Evolutionary conservation across 345 rosid genomes (phyloP), one percentile per base, ranked within the genome.

Genomic region (Physaria fendleri): DNA sequence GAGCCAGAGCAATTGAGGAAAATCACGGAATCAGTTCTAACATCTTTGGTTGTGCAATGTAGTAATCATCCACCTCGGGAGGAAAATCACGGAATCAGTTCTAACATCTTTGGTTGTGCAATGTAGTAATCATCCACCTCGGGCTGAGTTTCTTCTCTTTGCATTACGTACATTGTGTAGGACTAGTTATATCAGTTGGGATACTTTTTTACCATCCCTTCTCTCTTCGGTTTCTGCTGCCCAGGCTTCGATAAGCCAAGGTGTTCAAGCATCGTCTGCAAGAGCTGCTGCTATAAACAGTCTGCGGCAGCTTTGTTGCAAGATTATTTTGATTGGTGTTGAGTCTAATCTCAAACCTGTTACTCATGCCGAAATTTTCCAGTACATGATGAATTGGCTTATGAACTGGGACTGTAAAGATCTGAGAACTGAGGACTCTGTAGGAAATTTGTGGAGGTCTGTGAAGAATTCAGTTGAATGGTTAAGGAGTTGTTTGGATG

Each of bases 61-160:
- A 80, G 95, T 66, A 69, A 71, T 65, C 99, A 93, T 74, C 95
- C 83, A 37, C 96, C 97, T 12, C 71, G 90, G 27, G 78, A 90
- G 82, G 54, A 66, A 81, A 32, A 85, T 83, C 44, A 81, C 97
- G 2, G 99, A 93, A 62, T 76, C 92, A 24, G 83, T 87, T 47
- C 76, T 89, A 65, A 84, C 85, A 77, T 76, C 85, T 67, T 63
- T 89, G 75, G 97, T 87, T 57, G 72, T 81, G 65, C 87, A 75
- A 71, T 89, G 92, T 51, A 80, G 95, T 66, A 69, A 71, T 65
- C 99, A 93, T 74, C 95, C 83, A 37, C 96, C 97, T 12, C 71
- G 90, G 27, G 90, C 99, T 8, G 97, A 89, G 45, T 93, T 93
- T 76, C 85, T 93, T 52, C 94, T 93, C 52, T 93, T 89, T 82